Percentiles rank a stretch among this genome's conserved stretches.
phyloP scores from a whole-genome alignment of 1,284 basidiomycete genomes.

The Gomphus bonarii region DNA sequence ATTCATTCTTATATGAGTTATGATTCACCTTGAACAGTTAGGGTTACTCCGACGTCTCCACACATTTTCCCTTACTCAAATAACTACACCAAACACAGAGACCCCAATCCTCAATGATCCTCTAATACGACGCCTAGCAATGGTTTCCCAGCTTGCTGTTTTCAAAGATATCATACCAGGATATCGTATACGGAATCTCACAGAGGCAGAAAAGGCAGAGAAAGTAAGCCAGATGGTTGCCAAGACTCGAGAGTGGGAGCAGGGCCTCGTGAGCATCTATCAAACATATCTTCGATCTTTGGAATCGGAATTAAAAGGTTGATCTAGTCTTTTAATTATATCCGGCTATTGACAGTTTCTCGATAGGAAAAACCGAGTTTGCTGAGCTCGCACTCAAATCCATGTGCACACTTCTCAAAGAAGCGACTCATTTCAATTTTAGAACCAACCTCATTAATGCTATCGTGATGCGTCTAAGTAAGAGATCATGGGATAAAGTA shows the following conservation, averaged over 20 bases:
- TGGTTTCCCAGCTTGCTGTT: constrained; percentile 87
- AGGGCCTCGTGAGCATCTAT: constrained; percentile 87
- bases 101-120: constrained; percentile 70
- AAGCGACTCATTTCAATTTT: constrained; percentile 97
- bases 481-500: constrained; percentile 82
- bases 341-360: constrained; percentile 16
- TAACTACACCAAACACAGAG: constrained; percentile 56
- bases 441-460: constrained; percentile 86
- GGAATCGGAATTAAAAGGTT: constrained; percentile 83
- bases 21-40: constrained; percentile 37
- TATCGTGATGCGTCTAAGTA: constrained; percentile 77
- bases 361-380: constrained; percentile 61
- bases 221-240: constrained; percentile 93
- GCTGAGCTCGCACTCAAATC: constrained; percentile 68
- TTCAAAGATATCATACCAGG: constrained; percentile 95
- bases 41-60: constrained; percentile 80
- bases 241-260: constrained; percentile 89
- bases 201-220: constrained; percentile 84
- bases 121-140: constrained; percentile 78
- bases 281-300: constrained; percentile 81
- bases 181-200: constrained; percentile 80
- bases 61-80: constrained; percentile 67
- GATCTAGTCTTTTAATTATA: constrained; percentile 16
- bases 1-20: constrained; percentile 4
- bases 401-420: constrained; percentile 78